Evolutionary conservation across 2,329 filamentous ascomycete genomes (phyloP).

Genomic region (Hypoxylon rubiginosum): DNA sequence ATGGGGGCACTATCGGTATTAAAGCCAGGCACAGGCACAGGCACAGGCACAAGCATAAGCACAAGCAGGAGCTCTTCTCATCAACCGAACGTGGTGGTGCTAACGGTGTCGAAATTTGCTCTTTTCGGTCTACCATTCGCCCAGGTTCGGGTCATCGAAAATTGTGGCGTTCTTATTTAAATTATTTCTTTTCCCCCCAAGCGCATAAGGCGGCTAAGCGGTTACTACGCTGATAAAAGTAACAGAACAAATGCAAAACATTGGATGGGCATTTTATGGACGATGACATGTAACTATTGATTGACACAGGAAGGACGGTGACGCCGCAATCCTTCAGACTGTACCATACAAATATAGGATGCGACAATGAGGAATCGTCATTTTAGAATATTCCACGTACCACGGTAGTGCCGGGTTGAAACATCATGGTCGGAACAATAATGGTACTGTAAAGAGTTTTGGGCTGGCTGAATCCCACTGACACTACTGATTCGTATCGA

Average conservation of each 20-base stretch:
- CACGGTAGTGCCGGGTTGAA: constrained; percentile 11
- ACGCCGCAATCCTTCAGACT: constrained; percentile 29
- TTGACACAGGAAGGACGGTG: constrained; percentile 18
- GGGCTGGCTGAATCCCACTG: constrained; percentile 23
- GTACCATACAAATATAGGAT: not conserved
- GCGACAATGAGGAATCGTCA: constrained; percentile 10
- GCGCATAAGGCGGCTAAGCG: constrained; percentile 36
- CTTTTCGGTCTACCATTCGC: constrained; percentile 19
- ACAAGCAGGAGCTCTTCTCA: not conserved
- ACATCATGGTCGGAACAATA: constrained; percentile 3
- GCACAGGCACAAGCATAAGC: not conserved
- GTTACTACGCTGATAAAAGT: constrained; percentile 13
- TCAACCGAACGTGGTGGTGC: not conserved
- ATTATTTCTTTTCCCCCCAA: constrained; percentile 16
- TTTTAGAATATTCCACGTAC: constrained; percentile 19
- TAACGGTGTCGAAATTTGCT: not conserved
- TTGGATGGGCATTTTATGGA: not conserved
- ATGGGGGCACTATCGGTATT: constrained; percentile 15
- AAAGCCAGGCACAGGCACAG: constrained; percentile 5
- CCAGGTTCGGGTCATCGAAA: constrained; percentile 17
- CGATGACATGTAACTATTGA: not conserved
- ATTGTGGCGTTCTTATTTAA: constrained; percentile 38
- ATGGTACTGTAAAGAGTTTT: constrained; percentile 13
- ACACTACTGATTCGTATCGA: constrained; percentile 32
- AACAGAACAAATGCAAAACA: constrained; percentile 9